These are phyloP conservation scores for Circinella minor DNA, from an alignment of 371 early-diverging fungal species.

Conservation along the genomic window DNA sequence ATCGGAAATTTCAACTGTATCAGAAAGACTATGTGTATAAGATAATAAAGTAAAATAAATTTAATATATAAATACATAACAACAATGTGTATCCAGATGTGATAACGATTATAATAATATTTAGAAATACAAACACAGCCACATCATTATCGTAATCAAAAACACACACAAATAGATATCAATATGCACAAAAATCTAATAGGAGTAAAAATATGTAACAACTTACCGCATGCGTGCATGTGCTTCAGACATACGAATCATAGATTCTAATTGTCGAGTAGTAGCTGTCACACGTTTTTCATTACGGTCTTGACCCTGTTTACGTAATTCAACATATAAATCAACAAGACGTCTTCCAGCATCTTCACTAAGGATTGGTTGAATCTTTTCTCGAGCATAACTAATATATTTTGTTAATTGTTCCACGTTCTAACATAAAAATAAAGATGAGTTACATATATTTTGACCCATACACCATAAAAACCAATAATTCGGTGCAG, in stretches of 20 bases:
- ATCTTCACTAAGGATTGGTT: constrained; percentile 86
- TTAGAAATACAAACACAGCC: background rate
- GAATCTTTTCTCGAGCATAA: constrained; percentile 84
- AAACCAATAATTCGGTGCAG: too few relatives aligned
- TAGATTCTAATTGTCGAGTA: constrained; percentile 98
- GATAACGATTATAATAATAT: too few relatives aligned
- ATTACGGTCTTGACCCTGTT: constrained; percentile 70
- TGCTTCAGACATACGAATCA: constrained; percentile 99
- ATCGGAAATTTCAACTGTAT: constrained; percentile 75
- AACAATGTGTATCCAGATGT: too few relatives aligned
- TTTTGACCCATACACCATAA: background rate
- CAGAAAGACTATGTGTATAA: constrained; percentile 53
- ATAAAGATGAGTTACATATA: constrained; percentile 14
- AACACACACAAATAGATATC: too few relatives aligned
- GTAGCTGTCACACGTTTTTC: constrained; percentile 95
- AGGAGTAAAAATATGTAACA: background rate
- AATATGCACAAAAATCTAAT: too few relatives aligned
- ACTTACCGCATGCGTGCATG: constrained; percentile 92
- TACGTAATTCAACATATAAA: constrained; percentile 90
- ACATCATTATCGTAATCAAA: background rate
- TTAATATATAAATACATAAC: too few relatives aligned
- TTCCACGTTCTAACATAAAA: constrained; percentile 68
- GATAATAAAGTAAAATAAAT: background rate
- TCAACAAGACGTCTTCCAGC: constrained; percentile 80
- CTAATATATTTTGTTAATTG: constrained; percentile 89